Evolutionary conservation across 2,329 filamentous ascomycete species (phyloP).

Genomic region (Coleophoma crateriformis): DNA sequence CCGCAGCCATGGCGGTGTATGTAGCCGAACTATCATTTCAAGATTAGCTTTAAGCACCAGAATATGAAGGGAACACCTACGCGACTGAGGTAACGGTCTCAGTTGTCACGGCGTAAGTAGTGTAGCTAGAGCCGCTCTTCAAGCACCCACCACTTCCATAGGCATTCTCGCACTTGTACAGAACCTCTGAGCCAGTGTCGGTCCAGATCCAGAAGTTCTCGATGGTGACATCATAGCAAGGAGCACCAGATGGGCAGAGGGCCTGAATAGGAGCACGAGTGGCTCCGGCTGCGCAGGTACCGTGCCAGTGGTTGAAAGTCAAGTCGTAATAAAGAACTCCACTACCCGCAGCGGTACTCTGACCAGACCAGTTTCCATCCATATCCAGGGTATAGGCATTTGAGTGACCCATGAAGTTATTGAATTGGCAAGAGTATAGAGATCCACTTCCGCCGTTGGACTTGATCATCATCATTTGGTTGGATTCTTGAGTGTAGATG

Average conservation of each 20-base stretch:
- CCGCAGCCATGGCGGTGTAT: conserved; percentile 8
- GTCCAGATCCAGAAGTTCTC: conserved; percentile 41
- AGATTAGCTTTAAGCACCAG: background rate
- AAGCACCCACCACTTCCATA: conserved; percentile 43
- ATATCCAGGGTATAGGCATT: conserved; percentile 54
- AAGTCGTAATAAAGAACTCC: conserved; percentile 49
- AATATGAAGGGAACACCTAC: background rate
- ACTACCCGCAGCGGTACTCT: conserved; percentile 34
- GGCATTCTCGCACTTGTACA: conserved; percentile 41
- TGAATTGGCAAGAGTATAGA: conserved; percentile 30
- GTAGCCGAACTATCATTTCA: background rate
- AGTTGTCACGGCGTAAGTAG: background rate
- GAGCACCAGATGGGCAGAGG: conserved; percentile 41
- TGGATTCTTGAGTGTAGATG: conserved; percentile 52
- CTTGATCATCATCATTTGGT: conserved; percentile 61
- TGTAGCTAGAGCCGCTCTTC: conserved; percentile 11
- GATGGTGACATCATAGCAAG: conserved; percentile 46
- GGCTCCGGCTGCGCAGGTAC: conserved; percentile 42
- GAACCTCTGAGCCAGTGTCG: conserved; percentile 5
- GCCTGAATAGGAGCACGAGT: conserved; percentile 47
- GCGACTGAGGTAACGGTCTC: background rate
- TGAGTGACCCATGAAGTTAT: conserved; percentile 54
- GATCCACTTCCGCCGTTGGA: conserved; percentile 46
- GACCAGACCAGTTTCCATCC: conserved; percentile 45
- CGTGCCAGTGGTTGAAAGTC: conserved; percentile 49